Evolutionary conservation across 2,329 filamentous ascomycete species (phyloP), one percentile per base, ranked within the genome.

Genomic region (Waltergamsia citrina): DNA sequence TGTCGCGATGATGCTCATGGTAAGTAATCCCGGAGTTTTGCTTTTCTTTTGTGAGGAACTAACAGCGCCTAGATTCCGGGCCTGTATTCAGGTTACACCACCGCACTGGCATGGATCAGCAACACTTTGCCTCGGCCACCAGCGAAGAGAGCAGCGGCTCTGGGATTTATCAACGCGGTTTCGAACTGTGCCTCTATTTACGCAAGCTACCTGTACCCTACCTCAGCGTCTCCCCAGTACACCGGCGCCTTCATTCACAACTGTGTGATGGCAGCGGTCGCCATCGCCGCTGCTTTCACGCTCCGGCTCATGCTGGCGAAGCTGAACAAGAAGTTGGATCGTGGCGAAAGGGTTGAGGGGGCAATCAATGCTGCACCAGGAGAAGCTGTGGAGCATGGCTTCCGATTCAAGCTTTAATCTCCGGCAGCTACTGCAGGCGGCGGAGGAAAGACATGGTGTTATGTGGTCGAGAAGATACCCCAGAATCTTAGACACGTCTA

Each of bases 111-210:
- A 4, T 90, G 83, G 83, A 85, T 87, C 42, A 74, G 70, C 28
- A 84, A 81, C 49, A 78, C 77, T 1, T 66, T 88, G 35, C 81
- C 82, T 1, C 70, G 81, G 6, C 83, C 83, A 4, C 78, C 81
- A 0, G 75, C 81, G 3, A 86, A 86, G 59, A 71, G 80, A 37
- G 63, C 63, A 3, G 61, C 79, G 0, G 81, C 79, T 0, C 54
- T 87, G 4, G 83, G 81, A 1, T 75, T 79, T 39, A 83, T 86
- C 53, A 88, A 88, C 48, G 77, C 77, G 12, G 31, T 44, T 4
- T 36, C 33, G 17, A 43, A 87, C 50, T 32, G 29, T 16, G 30
- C 29, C 5, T 76, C 69, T 31, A 87, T 88, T 42, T 87, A 81
- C 47, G 75, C 77, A 1, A 69, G 64, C 36, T 82, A 81, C 45